phyloP scores from a whole-genome alignment of 352 stramenopile genomes.

The Globisporangium middletonii region DNA sequence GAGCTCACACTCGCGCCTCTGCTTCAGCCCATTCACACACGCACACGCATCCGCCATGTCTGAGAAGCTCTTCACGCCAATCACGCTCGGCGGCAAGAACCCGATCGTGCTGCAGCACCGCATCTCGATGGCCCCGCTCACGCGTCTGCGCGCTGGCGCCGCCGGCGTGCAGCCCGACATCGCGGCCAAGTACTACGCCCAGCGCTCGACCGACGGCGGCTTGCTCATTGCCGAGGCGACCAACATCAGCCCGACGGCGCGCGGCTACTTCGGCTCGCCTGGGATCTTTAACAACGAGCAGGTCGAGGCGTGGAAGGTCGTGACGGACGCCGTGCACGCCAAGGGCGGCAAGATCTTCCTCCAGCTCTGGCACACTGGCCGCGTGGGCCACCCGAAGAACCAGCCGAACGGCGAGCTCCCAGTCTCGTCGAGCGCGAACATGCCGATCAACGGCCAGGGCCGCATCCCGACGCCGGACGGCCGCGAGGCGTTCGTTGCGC shows the following conservation, averaged over 20 bases:
- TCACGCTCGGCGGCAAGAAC: conserved; percentile 23
- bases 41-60: not conserved
- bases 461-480: conserved; percentile 17
- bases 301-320: conserved; percentile 30
- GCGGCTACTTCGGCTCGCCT: conserved; percentile 22
- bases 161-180: conserved; percentile 16
- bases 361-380: conserved; percentile 75
- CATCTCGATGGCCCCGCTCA: conserved; percentile 44
- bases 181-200: conserved; percentile 28
- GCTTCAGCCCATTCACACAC: not conserved
- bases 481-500: conserved; percentile 23
- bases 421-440: conserved; percentile 25
- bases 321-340: conserved; percentile 49
- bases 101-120: conserved; percentile 27
- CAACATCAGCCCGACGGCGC: conserved; percentile 17
- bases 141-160: conserved; percentile 13
- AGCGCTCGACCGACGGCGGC: conserved; percentile 25
- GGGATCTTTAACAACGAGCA: conserved; percentile 37
- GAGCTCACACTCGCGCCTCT: not conserved
- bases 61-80: conserved; percentile 21
- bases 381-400: conserved; percentile 39
- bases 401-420: conserved; percentile 27
- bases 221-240: conserved; percentile 37
- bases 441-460: conserved; percentile 7
- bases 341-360: conserved; percentile 53